These are phyloP conservation scores for Nakazawaea wyomingensis DNA, from an alignment of 805 yeast genomes.

Conservation along the genomic window DNA sequence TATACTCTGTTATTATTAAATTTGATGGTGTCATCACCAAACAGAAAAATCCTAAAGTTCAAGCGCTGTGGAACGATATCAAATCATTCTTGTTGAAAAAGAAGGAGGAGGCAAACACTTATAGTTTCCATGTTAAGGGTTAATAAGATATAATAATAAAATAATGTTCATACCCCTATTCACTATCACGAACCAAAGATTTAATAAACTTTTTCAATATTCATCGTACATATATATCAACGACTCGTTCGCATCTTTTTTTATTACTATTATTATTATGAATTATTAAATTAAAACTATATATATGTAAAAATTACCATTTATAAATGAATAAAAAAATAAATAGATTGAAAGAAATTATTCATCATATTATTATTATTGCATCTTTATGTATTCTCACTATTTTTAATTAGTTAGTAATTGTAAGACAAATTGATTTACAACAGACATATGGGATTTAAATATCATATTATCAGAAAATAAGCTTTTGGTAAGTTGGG, in stretches of 20 bases:
- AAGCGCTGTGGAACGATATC: constrained; percentile 31
- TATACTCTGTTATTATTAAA: constrained; percentile 34
- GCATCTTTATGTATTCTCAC: background rate
- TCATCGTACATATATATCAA: no score
- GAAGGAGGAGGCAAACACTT: constrained; percentile 29
- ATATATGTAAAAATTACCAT: no score
- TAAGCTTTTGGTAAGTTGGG: constrained; percentile 60
- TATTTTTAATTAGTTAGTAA: background rate
- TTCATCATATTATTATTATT: background rate
- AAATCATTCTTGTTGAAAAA: constrained; percentile 37
- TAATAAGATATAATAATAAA: background rate
- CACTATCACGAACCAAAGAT: no score
- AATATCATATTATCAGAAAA: constrained; percentile 29
- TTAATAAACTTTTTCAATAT: background rate
- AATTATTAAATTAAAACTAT: no score
- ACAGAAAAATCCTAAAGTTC: constrained; percentile 41
- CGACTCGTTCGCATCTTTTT: no score
- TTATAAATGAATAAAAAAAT: no score
- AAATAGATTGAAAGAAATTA: background rate
- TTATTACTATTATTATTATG: no score
- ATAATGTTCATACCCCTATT: no score
- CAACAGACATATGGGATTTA: background rate
- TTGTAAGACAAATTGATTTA: constrained; percentile 1
- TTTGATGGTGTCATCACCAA: constrained; percentile 37
- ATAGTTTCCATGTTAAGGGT: constrained; percentile 15